These are phyloP conservation scores for Polytrichum commune DNA, from an alignment of 225 moss, liverwort and hornwort genomes.

Conservation along the genomic window DNA sequence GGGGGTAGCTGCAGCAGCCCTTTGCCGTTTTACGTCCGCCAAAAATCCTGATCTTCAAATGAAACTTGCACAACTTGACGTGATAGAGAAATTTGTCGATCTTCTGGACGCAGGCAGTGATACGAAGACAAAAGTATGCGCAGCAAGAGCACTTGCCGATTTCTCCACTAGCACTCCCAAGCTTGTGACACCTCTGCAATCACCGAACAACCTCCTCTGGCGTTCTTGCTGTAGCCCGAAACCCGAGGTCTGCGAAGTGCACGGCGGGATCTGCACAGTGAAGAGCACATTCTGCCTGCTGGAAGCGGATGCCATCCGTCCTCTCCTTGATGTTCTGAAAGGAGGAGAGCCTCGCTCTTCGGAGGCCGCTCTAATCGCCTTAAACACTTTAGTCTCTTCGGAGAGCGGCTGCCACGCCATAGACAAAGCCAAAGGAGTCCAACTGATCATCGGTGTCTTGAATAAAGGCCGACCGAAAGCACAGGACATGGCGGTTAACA, in stretches of 20 bases:
- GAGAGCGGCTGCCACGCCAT: conserved; percentile 40
- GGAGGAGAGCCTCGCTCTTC: conserved; percentile 23
- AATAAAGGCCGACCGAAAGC: conserved; percentile 22
- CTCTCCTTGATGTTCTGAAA: conserved; percentile 39
- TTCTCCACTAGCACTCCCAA: conserved; percentile 31
- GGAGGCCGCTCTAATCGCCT: conserved; percentile 39
- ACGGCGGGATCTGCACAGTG: conserved; percentile 37
- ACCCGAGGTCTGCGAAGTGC: conserved; percentile 18
- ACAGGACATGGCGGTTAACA: conserved; percentile 27
- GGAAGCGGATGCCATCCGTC: conserved; percentile 37
- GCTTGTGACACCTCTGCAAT: conserved; percentile 11
- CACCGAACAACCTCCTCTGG: conserved; percentile 11
- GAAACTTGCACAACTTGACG: conserved; percentile 34
- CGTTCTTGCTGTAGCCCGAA: conserved; percentile 18
- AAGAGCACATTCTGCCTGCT: conserved; percentile 47
- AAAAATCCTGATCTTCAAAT: conserved; percentile 23
- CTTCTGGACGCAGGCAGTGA: conserved; percentile 24
- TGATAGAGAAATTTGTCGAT: conserved; percentile 28
- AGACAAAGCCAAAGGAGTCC: conserved; percentile 40
- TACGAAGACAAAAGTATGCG: conserved; percentile 28
- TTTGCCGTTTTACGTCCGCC: conserved; percentile 36
- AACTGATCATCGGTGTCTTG: conserved; percentile 24
- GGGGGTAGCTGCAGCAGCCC: conserved; percentile 44
- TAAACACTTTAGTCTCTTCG: conserved; percentile 30
- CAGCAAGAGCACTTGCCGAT: conserved; percentile 33